Percentiles rank a stretch among this genome's conserved stretches.
These are phyloP conservation scores for Blastomyces gilchristii DNA, from an alignment of 2,329 filamentous ascomycete genomes.

Conservation along the genomic window DNA sequence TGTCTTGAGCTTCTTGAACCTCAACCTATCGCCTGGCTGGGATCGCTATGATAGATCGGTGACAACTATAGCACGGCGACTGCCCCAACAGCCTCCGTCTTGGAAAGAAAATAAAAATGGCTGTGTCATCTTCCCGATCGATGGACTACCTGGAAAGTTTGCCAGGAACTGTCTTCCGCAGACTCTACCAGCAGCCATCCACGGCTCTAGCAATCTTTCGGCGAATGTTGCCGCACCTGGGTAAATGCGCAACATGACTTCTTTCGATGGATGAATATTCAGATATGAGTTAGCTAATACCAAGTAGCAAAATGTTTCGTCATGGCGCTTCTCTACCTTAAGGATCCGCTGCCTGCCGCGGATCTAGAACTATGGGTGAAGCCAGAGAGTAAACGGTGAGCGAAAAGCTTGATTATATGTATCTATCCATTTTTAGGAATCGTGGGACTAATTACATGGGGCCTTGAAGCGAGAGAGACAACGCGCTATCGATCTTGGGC, in stretches of 20 bases:
- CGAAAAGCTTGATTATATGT: constrained; percentile 15
- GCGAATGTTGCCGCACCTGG: constrained; percentile 88
- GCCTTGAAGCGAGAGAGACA: constrained; percentile 59
- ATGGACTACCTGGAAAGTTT: constrained; percentile 91
- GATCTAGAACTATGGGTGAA: constrained; percentile 83
- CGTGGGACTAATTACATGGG: constrained; percentile 3
- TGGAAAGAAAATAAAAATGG: constrained; percentile 33
- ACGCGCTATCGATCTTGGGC: constrained; percentile 69
- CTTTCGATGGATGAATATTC: neutral
- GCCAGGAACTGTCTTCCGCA: constrained; percentile 77
- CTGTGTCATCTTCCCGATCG: constrained; percentile 48
- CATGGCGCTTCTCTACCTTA: constrained; percentile 89
- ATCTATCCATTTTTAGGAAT: constrained; percentile 31
- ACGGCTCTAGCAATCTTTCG: constrained; percentile 92
- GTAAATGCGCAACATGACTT: constrained; percentile 36
- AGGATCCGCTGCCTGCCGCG: constrained; percentile 62
- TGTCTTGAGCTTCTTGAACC: neutral
- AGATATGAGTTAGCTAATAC: constrained; percentile 13
- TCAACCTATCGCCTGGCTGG: neutral
- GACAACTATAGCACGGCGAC: constrained; percentile 11
- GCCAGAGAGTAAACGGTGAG: constrained; percentile 50
- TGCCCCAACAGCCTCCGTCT: constrained; percentile 1
- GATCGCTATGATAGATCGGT: constrained; percentile 14
- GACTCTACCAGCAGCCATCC: constrained; percentile 90
- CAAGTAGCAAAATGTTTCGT: constrained; percentile 79